These are phyloP conservation scores for Amanita thiersii DNA, from an alignment of 768 basidiomycete genomes.

Conservation along the genomic window DNA sequence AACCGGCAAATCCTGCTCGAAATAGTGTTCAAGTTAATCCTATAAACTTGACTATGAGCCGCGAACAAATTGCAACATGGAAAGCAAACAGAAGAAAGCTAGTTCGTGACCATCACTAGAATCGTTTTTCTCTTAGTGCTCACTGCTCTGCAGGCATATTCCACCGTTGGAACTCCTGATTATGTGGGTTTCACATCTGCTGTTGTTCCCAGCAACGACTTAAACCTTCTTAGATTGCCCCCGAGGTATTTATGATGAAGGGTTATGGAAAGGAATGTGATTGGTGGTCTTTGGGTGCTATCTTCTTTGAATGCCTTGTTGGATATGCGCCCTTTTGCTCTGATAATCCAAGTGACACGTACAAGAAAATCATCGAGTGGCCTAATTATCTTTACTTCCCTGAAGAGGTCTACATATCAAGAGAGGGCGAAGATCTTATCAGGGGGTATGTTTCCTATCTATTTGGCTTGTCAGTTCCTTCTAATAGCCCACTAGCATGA, in stretches of 20 bases:
- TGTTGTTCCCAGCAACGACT: conserved; percentile 13
- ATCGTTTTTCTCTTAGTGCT: conserved; percentile 1
- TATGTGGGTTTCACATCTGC: conserved; percentile 38
- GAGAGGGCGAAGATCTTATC: conserved; percentile 88
- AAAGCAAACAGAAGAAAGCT: conserved; percentile 96
- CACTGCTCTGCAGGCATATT: conserved; percentile 66
- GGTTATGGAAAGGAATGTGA: conserved; percentile 99
- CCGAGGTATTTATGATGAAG: conserved; percentile 94
- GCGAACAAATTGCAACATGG: conserved; percentile 97
- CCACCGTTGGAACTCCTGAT: conserved; percentile 68
- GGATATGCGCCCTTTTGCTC: conserved; percentile 98
- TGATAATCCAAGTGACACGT: conserved; percentile 94
- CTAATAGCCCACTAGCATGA: conserved; percentile 47
- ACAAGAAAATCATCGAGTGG: conserved; percentile 98
- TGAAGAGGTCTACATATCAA: conserved; percentile 89
- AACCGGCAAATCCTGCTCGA: conserved; percentile 55
- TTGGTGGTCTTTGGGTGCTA: conserved; percentile 99
- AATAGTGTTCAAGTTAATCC: conserved; percentile 98
- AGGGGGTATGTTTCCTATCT: conserved; percentile 45
- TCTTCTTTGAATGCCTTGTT: conserved; percentile 98
- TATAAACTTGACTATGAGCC: conserved; percentile 95
- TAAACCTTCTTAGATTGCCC: conserved; percentile 69
- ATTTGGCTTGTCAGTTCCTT: not conserved
- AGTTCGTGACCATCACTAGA: conserved; percentile 30
- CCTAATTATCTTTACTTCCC: conserved; percentile 86